Base-by-base conservation (phyloP, 306 rosid species). In the Notholithocarpus densiflorus region DNA sequence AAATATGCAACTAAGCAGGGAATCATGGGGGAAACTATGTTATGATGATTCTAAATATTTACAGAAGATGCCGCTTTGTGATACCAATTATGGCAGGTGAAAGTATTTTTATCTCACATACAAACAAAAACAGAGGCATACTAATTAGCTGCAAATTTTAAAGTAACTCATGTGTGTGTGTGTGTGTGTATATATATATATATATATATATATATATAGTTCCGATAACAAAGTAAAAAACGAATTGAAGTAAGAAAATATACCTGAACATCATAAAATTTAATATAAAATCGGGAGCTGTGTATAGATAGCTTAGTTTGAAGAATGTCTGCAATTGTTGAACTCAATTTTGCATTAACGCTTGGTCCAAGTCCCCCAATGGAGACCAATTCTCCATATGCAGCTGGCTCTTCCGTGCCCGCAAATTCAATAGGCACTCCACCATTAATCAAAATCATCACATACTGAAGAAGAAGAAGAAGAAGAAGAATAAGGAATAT, bases 361-460 rank as follows among this genome's bases (percentile, higher is more conserved):
- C 82, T 72, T 1, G 91, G 96, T 76, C 90, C 96, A 77, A 93
- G 90, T 18, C 99, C 98, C 19, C 97, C 99, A 77, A 91, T 87
- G 71, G 99, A 90, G 80, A 96, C 81, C 77, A 96, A n/a, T 78
- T 93, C 98, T 71, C 90, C 99, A 80, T 91, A 96, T 3, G 98
- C 98, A 20, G 99, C 93, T 6, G 99, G 97, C 81, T 90, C 96
- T 89, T 93, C 97, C 2, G 96, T 91, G 71, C 97, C 94, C 43
- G 83, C 92, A 83, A 93, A 96, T 51, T 91, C 96, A 80, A 96
- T 90, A 5, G 98, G 97, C 76, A 86, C 92, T 70, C 90, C 82
- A 75, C 97, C 91, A 80, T 96, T 96, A 78, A 96, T 75, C 93
- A 91, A 82, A 76, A 96, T 90, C 98, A 93, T 93, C 84, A 93